phyloP scores from a whole-genome alignment of 768 basidiomycete genomes.

The Tubosaeta sp. region DNA sequence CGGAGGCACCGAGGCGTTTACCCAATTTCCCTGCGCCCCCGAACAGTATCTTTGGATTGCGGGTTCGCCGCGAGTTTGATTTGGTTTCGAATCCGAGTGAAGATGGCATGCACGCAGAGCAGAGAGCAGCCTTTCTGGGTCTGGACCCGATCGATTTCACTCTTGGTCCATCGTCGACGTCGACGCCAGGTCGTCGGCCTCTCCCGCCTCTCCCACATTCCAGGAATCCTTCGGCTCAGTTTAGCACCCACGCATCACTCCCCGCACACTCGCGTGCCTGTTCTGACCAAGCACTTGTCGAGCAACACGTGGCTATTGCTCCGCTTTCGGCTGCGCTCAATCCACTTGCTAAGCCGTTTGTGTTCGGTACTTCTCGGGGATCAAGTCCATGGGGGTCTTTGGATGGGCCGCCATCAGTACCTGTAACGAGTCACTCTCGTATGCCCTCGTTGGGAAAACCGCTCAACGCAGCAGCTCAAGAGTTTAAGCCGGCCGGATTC shows the following conservation, averaged over 20 bases:
- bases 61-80: constrained; percentile 51
- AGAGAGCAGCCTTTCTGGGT: constrained; percentile 42
- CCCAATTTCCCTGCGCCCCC: constrained; percentile 83
- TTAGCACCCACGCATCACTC: constrained; percentile 58
- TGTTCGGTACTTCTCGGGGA: constrained; percentile 53
- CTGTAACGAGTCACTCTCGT: constrained; percentile 34
- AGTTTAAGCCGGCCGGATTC: constrained; percentile 77
- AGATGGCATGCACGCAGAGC: constrained; percentile 44
- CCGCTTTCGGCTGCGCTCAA: constrained; percentile 46
- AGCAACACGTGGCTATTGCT: constrained; percentile 14
- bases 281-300: constrained; percentile 40
- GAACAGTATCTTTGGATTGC: constrained; percentile 41
- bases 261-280: constrained; percentile 56
- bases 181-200: constrained; percentile 43
- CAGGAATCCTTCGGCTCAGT: constrained; percentile 56
- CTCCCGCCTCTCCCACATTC: constrained; percentile 64
- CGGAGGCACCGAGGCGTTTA: constrained; percentile 64
- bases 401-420: constrained; percentile 35
- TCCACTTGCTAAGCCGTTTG: constrained; percentile 80
- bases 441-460: constrained; percentile 54
- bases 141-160: constrained; percentile 42
- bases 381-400: constrained; percentile 34
- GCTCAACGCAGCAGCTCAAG: constrained; percentile 75
- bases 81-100: constrained; percentile 86
- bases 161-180: constrained; percentile 42